A percentile compares a stretch with the other conserved stretches of the same genome.
These are phyloP conservation scores for Diaporthe australafricana DNA, from an alignment of 2,329 filamentous ascomycete genomes.

Conservation along the genomic window DNA sequence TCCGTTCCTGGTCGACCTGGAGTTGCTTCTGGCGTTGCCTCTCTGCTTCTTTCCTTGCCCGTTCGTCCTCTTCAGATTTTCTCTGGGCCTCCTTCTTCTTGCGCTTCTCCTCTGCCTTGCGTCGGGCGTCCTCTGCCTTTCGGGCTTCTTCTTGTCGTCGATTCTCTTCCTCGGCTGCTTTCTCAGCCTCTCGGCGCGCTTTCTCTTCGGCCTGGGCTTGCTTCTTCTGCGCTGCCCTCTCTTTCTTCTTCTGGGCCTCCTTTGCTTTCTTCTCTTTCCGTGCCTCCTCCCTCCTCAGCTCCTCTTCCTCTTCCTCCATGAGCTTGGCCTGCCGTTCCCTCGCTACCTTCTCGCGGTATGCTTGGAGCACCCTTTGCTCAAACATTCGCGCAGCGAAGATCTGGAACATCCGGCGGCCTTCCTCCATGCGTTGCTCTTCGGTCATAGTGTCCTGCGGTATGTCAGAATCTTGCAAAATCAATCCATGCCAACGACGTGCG, in stretches of 20 bases:
- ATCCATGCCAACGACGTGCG: background rate
- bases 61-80: slow-evolving; percentile 91
- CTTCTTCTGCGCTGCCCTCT: slow-evolving; percentile 91
- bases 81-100: slow-evolving; percentile 92
- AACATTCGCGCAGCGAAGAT: slow-evolving; percentile 99
- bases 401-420: slow-evolving; percentile 98
- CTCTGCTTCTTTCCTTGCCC: slow-evolving; percentile 85
- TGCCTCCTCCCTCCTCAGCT: slow-evolving; percentile 79
- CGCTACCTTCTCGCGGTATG: slow-evolving; percentile 98
- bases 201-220: slow-evolving; percentile 91
- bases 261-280: slow-evolving; percentile 93
- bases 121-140: slow-evolving; percentile 82
- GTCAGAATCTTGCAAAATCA: slow-evolving; percentile 3
- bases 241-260: slow-evolving; percentile 94
- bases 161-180: slow-evolving; percentile 86
- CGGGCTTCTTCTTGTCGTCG: slow-evolving; percentile 80
- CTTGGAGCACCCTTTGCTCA: slow-evolving; percentile 93
- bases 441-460: slow-evolving; percentile 90
- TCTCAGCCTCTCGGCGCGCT: slow-evolving; percentile 87
- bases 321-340: slow-evolving; percentile 91
- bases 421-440: slow-evolving; percentile 98
- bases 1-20: slow-evolving; percentile 87
- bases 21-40: slow-evolving; percentile 85
- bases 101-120: slow-evolving; percentile 88
- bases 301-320: slow-evolving; percentile 90